These are phyloP conservation scores for Trametes polyzona DNA, from an alignment of 1,284 basidiomycete species.

Conservation along the genomic window DNA sequence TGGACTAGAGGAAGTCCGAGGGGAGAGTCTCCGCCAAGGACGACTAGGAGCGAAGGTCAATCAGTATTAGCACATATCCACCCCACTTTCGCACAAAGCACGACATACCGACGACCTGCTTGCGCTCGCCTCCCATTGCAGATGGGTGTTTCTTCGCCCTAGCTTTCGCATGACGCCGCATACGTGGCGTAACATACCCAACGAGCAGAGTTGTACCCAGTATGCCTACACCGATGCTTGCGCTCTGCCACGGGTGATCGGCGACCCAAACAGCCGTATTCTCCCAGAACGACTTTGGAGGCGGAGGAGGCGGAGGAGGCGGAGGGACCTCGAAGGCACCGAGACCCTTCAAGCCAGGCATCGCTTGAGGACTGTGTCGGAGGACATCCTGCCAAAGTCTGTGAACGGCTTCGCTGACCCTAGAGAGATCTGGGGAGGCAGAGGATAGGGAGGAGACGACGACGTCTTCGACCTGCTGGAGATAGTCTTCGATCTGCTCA, in stretches of 20 bases:
- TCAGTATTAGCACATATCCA: not conserved
- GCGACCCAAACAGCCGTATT: conserved; percentile 54
- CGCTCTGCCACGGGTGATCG: conserved; percentile 61
- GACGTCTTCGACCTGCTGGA: conserved; percentile 68
- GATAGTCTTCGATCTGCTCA: conserved; percentile 73
- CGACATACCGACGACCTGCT: conserved; percentile 72
- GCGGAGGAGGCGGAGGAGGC: conserved; percentile 57
- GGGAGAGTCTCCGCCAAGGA: conserved; percentile 78
- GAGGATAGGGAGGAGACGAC: conserved; percentile 61
- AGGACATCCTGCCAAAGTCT: conserved; percentile 78
- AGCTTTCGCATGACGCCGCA: conserved; percentile 16
- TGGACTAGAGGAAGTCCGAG: conserved; percentile 70
- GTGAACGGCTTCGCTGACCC: conserved; percentile 65
- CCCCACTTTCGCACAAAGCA: not conserved
- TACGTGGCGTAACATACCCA: conserved; percentile 48
- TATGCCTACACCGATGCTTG: conserved; percentile 54
- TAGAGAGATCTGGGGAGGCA: conserved; percentile 62
- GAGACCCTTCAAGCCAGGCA: conserved; percentile 63
- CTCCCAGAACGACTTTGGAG: conserved; percentile 48
- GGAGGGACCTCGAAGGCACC: conserved; percentile 72
- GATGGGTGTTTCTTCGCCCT: conserved; percentile 40
- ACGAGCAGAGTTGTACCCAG: conserved; percentile 63
- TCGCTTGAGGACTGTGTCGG: conserved; percentile 69
- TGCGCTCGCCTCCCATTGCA: conserved; percentile 48
- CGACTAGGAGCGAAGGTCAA: conserved; percentile 48